phyloP scores from a whole-genome alignment of 1,284 basidiomycete genomes.

The Inonotus obliquus region DNA sequence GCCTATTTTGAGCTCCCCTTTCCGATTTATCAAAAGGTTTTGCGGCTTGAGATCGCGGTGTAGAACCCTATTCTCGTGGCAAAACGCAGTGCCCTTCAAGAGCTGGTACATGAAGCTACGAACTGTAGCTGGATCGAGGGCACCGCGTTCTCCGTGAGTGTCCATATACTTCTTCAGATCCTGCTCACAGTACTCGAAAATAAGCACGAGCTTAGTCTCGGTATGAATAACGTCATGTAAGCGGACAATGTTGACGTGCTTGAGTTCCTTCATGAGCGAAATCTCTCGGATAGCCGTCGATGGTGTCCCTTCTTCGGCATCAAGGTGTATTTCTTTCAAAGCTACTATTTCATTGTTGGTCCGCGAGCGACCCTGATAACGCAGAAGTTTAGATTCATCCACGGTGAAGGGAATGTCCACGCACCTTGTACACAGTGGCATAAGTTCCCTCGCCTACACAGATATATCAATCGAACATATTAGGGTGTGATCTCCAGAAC shows the following conservation, averaged over 20 bases:
- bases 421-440: conserved; percentile 88
- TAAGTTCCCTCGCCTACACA: conserved; percentile 74
- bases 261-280: conserved; percentile 94
- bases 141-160: conserved; percentile 92
- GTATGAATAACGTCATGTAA: conserved; percentile 98
- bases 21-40: conserved; percentile 95
- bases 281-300: conserved; percentile 95
- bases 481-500: not conserved
- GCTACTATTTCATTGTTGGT: conserved; percentile 90
- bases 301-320: conserved; percentile 93
- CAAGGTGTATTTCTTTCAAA: conserved; percentile 91
- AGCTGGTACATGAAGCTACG: conserved; percentile 98
- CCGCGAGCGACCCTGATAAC: conserved; percentile 67
- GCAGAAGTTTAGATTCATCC: conserved; percentile 12
- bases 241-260: conserved; percentile 92
- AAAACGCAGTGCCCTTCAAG: conserved; percentile 96
- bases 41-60: conserved; percentile 98
- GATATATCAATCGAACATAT: not conserved
- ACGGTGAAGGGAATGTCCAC: conserved; percentile 11
- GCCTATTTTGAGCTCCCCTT: conserved; percentile 96
- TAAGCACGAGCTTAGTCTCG: conserved; percentile 96
- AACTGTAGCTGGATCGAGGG: conserved; percentile 90
- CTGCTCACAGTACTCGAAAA: conserved; percentile 98
- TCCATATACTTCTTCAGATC: conserved; percentile 99
- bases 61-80: conserved; percentile 97